Base-by-base conservation (phyloP, 768 basidiomycete species). In the Pisolithus sp. region DNA sequence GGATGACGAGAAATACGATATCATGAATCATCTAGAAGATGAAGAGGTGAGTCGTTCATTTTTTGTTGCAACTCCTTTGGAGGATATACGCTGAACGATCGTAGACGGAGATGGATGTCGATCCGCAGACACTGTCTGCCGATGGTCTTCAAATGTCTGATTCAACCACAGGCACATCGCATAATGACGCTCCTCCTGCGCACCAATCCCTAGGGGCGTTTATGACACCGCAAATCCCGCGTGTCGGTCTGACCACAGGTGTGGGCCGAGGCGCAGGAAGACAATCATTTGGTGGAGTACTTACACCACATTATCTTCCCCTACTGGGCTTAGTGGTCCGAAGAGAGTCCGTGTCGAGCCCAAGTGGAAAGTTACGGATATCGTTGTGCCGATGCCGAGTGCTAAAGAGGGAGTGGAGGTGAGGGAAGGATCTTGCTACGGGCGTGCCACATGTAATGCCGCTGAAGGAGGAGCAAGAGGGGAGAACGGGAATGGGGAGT, bases 291-390 rank as follows among this genome's bases (percentile, higher is more conserved):
- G 79, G 76, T 10, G 73, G 72, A 0, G 40, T 15, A 20, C 31
- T 13, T 9, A 6, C 28, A 30, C 28, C 28, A 30, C 28, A 30
- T 9, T 28, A 6, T 18, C 46, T 45, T 23, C 43, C 20, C 18
- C 51, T 8, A 13, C n/a, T 50, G 48, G 26, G 42, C 20, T 37
- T 13, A 70, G 70, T 1, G 77, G 76, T 36, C 71, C 80, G 1
- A 72, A 73, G 34, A 69, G 80, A 12, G 71, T 81, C 7, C 62
- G 76, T 9, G 59, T 79, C 2, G 74, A 78, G 28, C 71, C 76
- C 39, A 72, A 77, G 13, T 83, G 81, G 84, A 75, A 70, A 48
- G 77, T 83, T 9, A 71, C 67, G 41, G 82, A 83, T 49, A 73
- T 83, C 36, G 71, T 80, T 13, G 69, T 81, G 3, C 76, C 78